Conservation (phyloP, 2,329 filamentous ascomycete species). For the Sporothrix pallida region DNA sequence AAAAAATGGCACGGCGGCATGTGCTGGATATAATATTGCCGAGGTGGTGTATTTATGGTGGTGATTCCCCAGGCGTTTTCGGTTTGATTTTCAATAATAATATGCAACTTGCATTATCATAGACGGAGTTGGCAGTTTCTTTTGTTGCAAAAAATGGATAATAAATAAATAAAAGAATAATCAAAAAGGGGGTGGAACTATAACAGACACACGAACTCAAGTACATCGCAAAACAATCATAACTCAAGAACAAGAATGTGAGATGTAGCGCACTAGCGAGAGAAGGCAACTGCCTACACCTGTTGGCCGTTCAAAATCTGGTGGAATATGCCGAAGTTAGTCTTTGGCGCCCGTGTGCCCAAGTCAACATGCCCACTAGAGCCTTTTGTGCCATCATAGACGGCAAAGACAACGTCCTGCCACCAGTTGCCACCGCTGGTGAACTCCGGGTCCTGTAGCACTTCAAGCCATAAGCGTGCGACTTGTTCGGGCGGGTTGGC, state of each 20-base stretch:
- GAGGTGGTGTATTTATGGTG: not conserved
- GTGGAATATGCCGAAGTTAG: conserved; percentile 60
- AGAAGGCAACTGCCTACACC: conserved; percentile 38
- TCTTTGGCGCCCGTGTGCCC: conserved; percentile 44
- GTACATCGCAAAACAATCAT: not conserved
- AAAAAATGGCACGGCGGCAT: too few species aligned
- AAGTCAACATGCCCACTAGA: conserved; percentile 20
- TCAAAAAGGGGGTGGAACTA: not conserved
- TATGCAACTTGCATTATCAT: not conserved
- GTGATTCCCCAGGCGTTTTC: not conserved
- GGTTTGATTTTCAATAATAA: not conserved
- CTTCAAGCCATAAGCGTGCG: conserved; percentile 65
- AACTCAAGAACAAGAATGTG: not conserved
- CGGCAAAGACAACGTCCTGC: conserved; percentile 67
- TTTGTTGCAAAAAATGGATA: not conserved
- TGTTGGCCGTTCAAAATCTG: conserved; percentile 48
- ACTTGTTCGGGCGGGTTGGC: conserved; percentile 66
- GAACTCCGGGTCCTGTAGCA: conserved; percentile 67
- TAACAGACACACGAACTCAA: too few species aligned
- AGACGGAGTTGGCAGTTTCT: not conserved
- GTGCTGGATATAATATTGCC: too few species aligned
- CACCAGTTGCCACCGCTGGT: conserved; percentile 63
- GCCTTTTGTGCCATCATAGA: conserved; percentile 52
- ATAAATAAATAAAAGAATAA: not conserved
- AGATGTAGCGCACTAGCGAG: too few species aligned